A percentile compares a stretch with the other conserved stretches of the same genome.
These are phyloP conservation scores for Rutstroemia sydowiana DNA, from an alignment of 2,329 filamentous ascomycete genomes.

Conservation along the genomic window DNA sequence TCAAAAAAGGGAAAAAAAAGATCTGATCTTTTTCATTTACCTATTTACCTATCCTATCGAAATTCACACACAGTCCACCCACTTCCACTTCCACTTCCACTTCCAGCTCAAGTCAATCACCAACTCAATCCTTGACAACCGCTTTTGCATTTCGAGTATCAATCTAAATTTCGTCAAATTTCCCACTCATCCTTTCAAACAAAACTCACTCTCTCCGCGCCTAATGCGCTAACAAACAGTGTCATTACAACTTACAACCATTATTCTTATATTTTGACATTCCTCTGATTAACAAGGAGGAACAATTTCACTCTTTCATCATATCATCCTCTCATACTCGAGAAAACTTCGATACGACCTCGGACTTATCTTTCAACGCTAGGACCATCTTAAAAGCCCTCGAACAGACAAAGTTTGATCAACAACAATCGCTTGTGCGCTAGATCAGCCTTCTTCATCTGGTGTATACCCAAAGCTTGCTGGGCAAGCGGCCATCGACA, in stretches of 20 bases:
- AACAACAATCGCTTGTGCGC: background rate
- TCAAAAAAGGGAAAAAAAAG: background rate
- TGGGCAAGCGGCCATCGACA: slow-evolving; percentile 23
- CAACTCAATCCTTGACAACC: too few species aligned
- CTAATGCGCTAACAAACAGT: background rate
- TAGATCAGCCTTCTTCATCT: slow-evolving; percentile 5
- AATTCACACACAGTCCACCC: background rate
- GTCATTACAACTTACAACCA: background rate
- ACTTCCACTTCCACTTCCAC: background rate
- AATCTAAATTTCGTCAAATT: too few species aligned
- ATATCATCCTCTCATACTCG: background rate
- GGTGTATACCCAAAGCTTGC: slow-evolving; percentile 21
- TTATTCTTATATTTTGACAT: background rate
- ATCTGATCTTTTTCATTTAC: slow-evolving; percentile 4
- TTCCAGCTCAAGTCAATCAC: too few species aligned
- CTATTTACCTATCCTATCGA: background rate
- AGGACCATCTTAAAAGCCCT: background rate
- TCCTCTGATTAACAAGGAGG: background rate
- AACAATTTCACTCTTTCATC: background rate
- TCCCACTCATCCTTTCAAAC: background rate
- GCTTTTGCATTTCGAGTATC: too few species aligned
- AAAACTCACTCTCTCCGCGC: background rate
- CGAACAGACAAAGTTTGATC: background rate
- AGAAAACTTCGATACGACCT: background rate
- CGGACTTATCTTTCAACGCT: background rate